Base-by-base conservation (phyloP, 345 rosid species). In the Euphorbia pulcherrima region DNA sequence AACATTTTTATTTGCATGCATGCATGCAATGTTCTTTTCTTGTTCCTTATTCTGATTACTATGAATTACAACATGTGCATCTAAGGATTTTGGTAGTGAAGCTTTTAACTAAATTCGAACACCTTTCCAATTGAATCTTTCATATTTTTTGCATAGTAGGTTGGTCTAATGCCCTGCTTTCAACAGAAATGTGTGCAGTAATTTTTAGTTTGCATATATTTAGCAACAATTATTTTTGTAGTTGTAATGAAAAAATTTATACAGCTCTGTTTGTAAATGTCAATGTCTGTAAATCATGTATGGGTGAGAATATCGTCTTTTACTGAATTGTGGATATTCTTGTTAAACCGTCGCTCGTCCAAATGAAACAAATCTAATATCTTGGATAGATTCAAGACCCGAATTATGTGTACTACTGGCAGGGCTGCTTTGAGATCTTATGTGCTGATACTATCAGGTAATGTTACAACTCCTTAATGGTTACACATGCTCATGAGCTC, bases 91-190 rank as follows among this genome's bases (percentile, higher is more conserved):
- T n/a, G n/a, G n/a, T n/a, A n/a, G n/a, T n/a, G n/a, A n/a, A n/a
- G n/a, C n/a, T n/a, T n/a, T n/a, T n/a, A n/a, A n/a, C n/a, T n/a
- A n/a, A n/a, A n/a, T n/a, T n/a, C n/a, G n/a, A n/a, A n/a, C n/a
- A 24, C 56, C 29, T 69, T 53, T 10, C 70, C 26, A 47, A 64
- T 46, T 63, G 17, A 66, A 70, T 68, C 27, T 29, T 23, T 6
- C 48, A 54, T 14, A n/a, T 41, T 51, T 44, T 16, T 33, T n/a
- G 14, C 14, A n/a, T 17, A 20, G 29, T 60, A 2, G 17, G 51
- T 33, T 26, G 9, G 33, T 37, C 3, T 35, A 33, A n/a, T n/a
- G 17, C 39, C 52, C n/a, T n/a, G n/a, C 40, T 28, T 12, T 47
- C 52, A 47, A 47, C 2, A 48, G 37, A 48, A 48, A 2, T 48